These are phyloP conservation scores for Craspedostauros australis DNA, from an alignment of 108 stramenopile genomes.

Conservation along the genomic window DNA sequence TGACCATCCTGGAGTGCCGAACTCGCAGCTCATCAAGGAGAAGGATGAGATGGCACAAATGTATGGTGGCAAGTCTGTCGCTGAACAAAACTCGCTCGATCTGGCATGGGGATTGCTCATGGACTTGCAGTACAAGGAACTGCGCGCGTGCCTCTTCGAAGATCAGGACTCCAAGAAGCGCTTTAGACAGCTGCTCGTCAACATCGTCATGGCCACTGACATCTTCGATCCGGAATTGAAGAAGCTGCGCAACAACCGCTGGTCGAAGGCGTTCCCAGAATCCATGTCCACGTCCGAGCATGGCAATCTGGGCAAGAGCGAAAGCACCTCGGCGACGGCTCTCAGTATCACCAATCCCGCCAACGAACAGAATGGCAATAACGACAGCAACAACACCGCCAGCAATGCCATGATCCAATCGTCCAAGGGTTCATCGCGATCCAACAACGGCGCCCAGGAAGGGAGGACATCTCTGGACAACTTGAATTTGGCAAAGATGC, in stretches of 20 bases:
- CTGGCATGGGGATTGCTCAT: slow-evolving; percentile 42
- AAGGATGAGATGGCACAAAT: slow-evolving; percentile 12
- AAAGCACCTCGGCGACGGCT: too few relatives aligned
- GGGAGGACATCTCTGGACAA: too few relatives aligned
- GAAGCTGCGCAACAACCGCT: slow-evolving; percentile 26
- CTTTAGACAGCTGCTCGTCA: slow-evolving; percentile 47
- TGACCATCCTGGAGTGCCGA: slow-evolving; percentile 50
- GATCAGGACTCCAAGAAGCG: slow-evolving; percentile 21
- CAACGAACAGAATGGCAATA: too few relatives aligned
- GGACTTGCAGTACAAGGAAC: slow-evolving; percentile 29
- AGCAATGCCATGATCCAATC: too few relatives aligned
- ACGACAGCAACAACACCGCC: too few relatives aligned
- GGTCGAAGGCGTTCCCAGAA: slow-evolving; percentile 42
- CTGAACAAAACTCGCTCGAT: slow-evolving; percentile 43
- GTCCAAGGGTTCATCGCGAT: too few relatives aligned
- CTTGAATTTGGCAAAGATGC: too few relatives aligned
- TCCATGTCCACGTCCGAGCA: too few relatives aligned
- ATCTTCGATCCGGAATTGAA: slow-evolving; percentile 39
- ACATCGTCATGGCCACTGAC: slow-evolving; percentile 47
- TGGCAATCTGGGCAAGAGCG: too few relatives aligned
- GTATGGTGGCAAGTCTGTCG: slow-evolving; percentile 29
- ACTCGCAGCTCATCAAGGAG: slow-evolving; percentile 44
- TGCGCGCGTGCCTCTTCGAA: slow-evolving; percentile 25
- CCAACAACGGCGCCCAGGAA: too few relatives aligned
- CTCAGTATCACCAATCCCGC: too few relatives aligned